A percentile compares a stretch with the other conserved stretches of the same genome.
Evolutionary conservation across 208 protist species (phyloP).

Genomic region (Crithidia thermophila): DNA sequence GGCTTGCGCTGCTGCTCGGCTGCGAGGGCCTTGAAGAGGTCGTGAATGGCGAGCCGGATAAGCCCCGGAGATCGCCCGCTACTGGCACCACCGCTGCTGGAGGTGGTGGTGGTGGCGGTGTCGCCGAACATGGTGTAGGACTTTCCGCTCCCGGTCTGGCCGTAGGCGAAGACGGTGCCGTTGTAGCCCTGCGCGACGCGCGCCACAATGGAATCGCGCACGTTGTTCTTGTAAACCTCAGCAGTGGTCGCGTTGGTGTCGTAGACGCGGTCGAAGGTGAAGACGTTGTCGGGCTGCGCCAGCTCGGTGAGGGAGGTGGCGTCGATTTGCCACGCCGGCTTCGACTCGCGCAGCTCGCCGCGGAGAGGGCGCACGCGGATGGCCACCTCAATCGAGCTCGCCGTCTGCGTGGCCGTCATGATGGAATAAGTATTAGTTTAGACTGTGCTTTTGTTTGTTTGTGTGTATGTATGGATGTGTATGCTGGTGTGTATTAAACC

Average conservation of each 20-base stretch:
- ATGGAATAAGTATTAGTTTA: too few species aligned
- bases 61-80: conserved; percentile 32
- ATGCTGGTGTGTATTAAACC: too few species aligned
- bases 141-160: conserved; percentile 90
- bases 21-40: conserved; percentile 62
- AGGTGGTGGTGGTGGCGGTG: too few species aligned
- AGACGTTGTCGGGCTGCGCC: conserved; percentile 58
- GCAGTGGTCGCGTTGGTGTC: conserved; percentile 34
- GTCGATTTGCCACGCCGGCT: conserved; percentile 36
- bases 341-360: conserved; percentile 47
- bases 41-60: conserved; percentile 49
- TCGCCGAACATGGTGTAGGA: conserved; percentile 83
- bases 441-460: too few species aligned
- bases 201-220: conserved; percentile 50
- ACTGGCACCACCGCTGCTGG: too few species aligned
- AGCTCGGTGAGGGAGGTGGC: conserved; percentile 49
- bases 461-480: too few species aligned
- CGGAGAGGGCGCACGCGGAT: conserved; percentile 72
- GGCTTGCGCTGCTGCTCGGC: conserved; percentile 42
- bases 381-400: conserved; percentile 70
- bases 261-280: conserved; percentile 82
- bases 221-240: conserved; percentile 56
- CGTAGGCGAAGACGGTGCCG: conserved; percentile 86
- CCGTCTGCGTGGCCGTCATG: conserved; percentile 23
- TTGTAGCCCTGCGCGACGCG: conserved; percentile 86